Percentiles rank a stretch among this genome's conserved stretches.
phyloP scores from a whole-genome alignment of 768 basidiomycete genomes.

The Suillus variegatus region DNA sequence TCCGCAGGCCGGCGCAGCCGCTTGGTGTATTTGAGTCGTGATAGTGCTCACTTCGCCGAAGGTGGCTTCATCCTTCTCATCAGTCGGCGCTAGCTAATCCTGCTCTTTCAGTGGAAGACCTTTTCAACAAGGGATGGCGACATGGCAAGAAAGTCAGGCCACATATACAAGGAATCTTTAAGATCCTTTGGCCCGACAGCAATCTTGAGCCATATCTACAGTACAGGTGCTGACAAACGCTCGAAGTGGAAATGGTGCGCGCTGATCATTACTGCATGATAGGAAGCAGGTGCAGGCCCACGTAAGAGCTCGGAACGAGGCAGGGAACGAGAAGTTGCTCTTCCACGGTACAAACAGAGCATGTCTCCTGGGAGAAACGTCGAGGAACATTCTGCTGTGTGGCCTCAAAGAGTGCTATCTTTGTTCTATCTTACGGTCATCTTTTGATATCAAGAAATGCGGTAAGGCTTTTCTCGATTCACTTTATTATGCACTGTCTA shows the following conservation, averaged over 20 bases:
- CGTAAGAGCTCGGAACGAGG: constrained; percentile 27
- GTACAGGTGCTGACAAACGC: constrained; percentile 45
- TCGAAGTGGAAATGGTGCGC: constrained; percentile 13
- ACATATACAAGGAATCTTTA: constrained; percentile 50
- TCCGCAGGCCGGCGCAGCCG: constrained; percentile 41
- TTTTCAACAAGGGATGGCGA: constrained; percentile 56
- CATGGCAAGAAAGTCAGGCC: constrained; percentile 56
- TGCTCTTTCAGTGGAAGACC: constrained; percentile 43
- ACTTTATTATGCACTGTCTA: constrained; percentile 15
- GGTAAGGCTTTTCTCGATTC: constrained; percentile 37
- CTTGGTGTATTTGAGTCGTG: constrained; percentile 40
- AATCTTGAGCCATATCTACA: constrained; percentile 45
- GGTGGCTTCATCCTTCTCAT: constrained; percentile 22
- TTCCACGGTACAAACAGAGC: constrained; percentile 69
- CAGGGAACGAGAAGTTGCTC: constrained; percentile 56
- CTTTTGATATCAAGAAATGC: constrained; percentile 61
- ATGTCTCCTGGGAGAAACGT: constrained; percentile 59
- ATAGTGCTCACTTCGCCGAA: constrained; percentile 37
- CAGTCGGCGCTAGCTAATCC: constrained; percentile 2
- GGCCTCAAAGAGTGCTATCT: constrained; percentile 50
- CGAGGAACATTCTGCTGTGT: constrained; percentile 48
- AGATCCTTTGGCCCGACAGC: constrained; percentile 47
- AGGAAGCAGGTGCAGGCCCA: constrained; percentile 29
- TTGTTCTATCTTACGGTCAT: constrained; percentile 57
- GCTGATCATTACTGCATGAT: constrained; percentile 7